Conservation (phyloP, 768 basidiomycete species). For the Fomitopsis pulvina region DNA sequence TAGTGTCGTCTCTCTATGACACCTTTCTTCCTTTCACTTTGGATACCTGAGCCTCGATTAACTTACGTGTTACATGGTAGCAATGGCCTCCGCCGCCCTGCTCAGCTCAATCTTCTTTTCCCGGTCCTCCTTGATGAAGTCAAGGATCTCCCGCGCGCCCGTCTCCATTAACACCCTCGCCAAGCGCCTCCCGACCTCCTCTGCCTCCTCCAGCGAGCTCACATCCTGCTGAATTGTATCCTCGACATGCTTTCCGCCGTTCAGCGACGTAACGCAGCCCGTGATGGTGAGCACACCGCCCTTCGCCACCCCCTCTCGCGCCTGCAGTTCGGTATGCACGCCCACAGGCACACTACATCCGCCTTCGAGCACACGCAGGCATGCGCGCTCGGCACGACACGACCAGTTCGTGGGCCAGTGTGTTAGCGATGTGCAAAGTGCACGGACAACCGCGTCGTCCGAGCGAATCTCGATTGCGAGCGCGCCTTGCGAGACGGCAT, state of each 20-base stretch:
- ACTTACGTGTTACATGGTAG: not conserved
- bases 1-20: too few species aligned
- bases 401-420: conserved; percentile 74
- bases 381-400: conserved; percentile 81
- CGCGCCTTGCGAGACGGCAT: conserved; percentile 95
- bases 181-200: conserved; percentile 58
- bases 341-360: conserved; percentile 98
- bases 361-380: conserved; percentile 86
- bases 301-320: conserved; percentile 23
- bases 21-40: not conserved
- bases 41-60: not conserved
- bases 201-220: conserved; percentile 48
- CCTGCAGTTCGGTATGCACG: conserved; percentile 47
- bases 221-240: conserved; percentile 51
- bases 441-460: conserved; percentile 52
- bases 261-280: conserved; percentile 80
- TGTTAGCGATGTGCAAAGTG: conserved; percentile 60
- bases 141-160: conserved; percentile 76
- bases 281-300: conserved; percentile 47
- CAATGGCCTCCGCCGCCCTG: conserved; percentile 13
- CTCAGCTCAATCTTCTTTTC: conserved; percentile 22
- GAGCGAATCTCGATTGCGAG: conserved; percentile 79
- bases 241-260: conserved; percentile 68
- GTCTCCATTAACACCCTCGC: conserved; percentile 56
- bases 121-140: conserved; percentile 73